phyloP scores from a whole-genome alignment of 805 yeast genomes.

The Lachancea kluyveri region DNA sequence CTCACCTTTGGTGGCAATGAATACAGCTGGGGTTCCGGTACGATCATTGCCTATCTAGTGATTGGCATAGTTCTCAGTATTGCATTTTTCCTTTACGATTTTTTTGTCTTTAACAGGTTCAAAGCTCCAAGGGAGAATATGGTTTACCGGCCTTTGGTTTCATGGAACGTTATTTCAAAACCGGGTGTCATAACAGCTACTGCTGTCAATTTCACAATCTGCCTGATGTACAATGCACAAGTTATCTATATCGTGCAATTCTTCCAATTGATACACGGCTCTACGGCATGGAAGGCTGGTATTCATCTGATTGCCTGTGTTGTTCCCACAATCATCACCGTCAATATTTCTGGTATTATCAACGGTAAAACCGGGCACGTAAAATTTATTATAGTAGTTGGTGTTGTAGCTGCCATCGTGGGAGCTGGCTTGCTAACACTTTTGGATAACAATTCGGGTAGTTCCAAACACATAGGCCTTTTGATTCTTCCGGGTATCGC shows the following conservation, averaged over 20 bases:
- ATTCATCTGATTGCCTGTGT: conserved; percentile 16
- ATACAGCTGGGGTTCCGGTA: conserved; percentile 46
- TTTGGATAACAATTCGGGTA: conserved; percentile 26
- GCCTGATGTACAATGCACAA: conserved; percentile 17
- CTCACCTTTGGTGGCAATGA: conserved; percentile 45
- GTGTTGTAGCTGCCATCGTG: conserved; percentile 25
- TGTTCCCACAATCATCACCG: conserved; percentile 19
- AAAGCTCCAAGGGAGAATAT: background rate
- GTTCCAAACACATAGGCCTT: conserved; percentile 29
- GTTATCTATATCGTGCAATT: conserved; percentile 19
- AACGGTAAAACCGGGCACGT: conserved; percentile 31
- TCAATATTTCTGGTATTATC: conserved; percentile 23
- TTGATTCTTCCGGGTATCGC: conserved; percentile 34
- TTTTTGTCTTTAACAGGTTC: conserved; percentile 7
- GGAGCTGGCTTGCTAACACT: conserved; percentile 33
- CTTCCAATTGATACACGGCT: conserved; percentile 20
- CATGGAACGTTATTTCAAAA: conserved; percentile 13
- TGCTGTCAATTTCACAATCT: conserved; percentile 12
- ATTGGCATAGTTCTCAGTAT: conserved; percentile 38
- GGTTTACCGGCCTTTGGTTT: conserved; percentile 12
- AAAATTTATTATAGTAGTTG: conserved; percentile 31
- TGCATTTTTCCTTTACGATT: conserved; percentile 43
- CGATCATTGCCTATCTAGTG: conserved; percentile 35
- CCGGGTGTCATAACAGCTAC: conserved; percentile 15
- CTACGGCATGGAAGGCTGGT: conserved; percentile 20